These are phyloP conservation scores for Scheffersomyces lignicola DNA, from an alignment of 1,139 yeast genomes.

Conservation along the genomic window DNA sequence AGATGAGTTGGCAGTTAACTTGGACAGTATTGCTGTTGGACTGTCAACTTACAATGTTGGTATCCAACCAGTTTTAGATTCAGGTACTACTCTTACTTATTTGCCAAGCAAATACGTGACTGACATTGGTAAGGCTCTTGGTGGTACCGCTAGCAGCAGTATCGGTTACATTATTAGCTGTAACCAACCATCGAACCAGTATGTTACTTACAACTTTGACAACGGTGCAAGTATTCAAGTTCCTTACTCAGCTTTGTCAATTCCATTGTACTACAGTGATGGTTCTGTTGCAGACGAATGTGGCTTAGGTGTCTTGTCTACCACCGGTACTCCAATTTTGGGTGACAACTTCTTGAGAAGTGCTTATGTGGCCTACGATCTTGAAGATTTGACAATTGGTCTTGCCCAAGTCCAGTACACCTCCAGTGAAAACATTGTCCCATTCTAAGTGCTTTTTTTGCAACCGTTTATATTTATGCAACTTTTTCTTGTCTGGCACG, in stretches of 20 bases:
- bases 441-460: no score
- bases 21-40: slow-evolving; percentile 5
- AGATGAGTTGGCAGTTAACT: slow-evolving; percentile 5
- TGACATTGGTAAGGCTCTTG: slow-evolving; percentile 21
- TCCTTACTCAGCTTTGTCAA: slow-evolving; percentile 22
- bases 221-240: slow-evolving; percentile 28
- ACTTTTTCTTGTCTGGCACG: slow-evolving; percentile 6
- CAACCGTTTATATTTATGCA: no score
- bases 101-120: slow-evolving; percentile 19
- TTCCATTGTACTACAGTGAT: slow-evolving; percentile 8
- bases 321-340: slow-evolving; percentile 12
- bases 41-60: not conserved
- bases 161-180: slow-evolving; percentile 10
- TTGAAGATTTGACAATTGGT: slow-evolving; percentile 24
- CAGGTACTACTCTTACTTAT: slow-evolving; percentile 31
- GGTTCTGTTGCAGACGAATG: slow-evolving; percentile 8
- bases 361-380: slow-evolving; percentile 29
- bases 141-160: slow-evolving; percentile 12
- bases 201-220: slow-evolving; percentile 28
- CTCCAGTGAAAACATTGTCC: slow-evolving; percentile 4
- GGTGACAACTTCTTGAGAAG: slow-evolving; percentile 34
- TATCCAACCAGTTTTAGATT: slow-evolving; percentile 17
- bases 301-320: slow-evolving; percentile 10
- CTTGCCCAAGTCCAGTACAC: slow-evolving; percentile 28
- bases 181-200: slow-evolving; percentile 7